These are phyloP conservation scores for Beauveria varroae DNA, from an alignment of 2,329 filamentous ascomycete genomes.

Conservation along the genomic window DNA sequence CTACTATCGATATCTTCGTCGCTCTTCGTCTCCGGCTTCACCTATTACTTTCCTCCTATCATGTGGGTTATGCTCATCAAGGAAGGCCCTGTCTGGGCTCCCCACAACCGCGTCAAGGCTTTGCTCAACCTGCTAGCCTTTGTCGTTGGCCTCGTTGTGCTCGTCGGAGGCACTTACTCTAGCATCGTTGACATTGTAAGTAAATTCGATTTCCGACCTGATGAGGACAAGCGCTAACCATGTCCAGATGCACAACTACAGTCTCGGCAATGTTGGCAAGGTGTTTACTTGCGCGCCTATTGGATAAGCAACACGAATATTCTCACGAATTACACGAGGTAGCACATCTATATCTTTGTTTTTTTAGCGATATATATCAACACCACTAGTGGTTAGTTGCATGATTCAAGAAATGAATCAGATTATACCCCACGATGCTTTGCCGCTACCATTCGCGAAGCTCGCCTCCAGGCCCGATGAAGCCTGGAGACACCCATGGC, in stretches of 20 bases:
- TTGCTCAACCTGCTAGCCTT: slow-evolving; percentile 21
- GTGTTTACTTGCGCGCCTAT: slow-evolving; percentile 22
- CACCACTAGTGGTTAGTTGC: not conserved
- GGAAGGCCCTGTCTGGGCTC: slow-evolving; percentile 23
- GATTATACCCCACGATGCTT: not conserved
- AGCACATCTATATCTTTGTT: not conserved
- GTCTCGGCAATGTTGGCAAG: slow-evolving; percentile 19
- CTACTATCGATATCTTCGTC: slow-evolving; percentile 50
- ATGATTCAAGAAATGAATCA: not conserved
- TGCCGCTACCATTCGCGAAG: slow-evolving; percentile 58
- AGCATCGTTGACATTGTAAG: slow-evolving; percentile 25
- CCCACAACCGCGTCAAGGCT: slow-evolving; percentile 21
- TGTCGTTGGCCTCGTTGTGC: slow-evolving; percentile 24
- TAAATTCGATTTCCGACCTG: not conserved
- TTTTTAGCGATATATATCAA: not conserved
- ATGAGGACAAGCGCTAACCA: slow-evolving; percentile 10
- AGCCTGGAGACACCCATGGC: slow-evolving; percentile 60
- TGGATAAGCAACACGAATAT: not conserved
- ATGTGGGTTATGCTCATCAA: slow-evolving; percentile 35
- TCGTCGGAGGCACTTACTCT: slow-evolving; percentile 27
- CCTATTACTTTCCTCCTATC: slow-evolving; percentile 35
- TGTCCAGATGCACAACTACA: slow-evolving; percentile 19
- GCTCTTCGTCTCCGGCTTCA: slow-evolving; percentile 40
- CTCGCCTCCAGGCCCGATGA: slow-evolving; percentile 59
- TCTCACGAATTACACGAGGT: not conserved